phyloP scores from a whole-genome alignment of 148 eudicot species.

The Diospyros kaki region DNA sequence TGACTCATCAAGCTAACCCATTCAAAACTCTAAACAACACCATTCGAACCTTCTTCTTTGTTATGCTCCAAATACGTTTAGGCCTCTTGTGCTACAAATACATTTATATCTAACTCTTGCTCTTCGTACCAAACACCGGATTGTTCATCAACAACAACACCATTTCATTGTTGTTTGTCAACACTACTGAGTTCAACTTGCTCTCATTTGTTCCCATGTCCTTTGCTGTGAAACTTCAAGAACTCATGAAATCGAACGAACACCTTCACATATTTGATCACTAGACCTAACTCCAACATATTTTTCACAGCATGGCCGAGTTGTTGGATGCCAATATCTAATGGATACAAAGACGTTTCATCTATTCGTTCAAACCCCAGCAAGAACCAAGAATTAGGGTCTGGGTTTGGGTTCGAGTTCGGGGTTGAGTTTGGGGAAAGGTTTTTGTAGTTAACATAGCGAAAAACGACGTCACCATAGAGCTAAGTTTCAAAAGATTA shows the following conservation, averaged over 20 bases:
- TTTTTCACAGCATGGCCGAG: conserved; percentile 90
- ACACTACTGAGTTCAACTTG: conserved; percentile 74
- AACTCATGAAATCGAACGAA: conserved; percentile 93
- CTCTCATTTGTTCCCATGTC: conserved; percentile 92
- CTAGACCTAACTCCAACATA: conserved; percentile 55
- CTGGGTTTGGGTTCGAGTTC: neutral
- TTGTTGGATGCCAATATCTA: conserved; percentile 66
- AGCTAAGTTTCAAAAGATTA: conserved; percentile 71
- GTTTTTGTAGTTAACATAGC: conserved; percentile 50
- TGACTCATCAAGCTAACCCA: no score
- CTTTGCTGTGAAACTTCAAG: conserved; percentile 73
- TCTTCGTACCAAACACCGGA: conserved; percentile 77
- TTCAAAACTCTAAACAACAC: no score
- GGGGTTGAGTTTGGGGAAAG: no score
- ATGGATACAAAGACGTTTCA: conserved; percentile 25
- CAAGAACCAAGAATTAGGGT: conserved; percentile 40
- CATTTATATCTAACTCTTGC: conserved; percentile 94
- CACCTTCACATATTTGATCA: conserved; percentile 50
- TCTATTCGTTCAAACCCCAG: conserved; percentile 63
- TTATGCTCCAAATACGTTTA: no score
- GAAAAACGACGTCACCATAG: conserved; percentile 75
- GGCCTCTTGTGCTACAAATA: conserved; percentile 95
- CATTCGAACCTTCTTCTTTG: no score
- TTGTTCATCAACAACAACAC: conserved; percentile 80
- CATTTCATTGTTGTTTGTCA: conserved; percentile 69